These are phyloP conservation scores for Xylariomycetidae sp. DNA, from an alignment of 2,329 filamentous ascomycete genomes.

Conservation along the genomic window DNA sequence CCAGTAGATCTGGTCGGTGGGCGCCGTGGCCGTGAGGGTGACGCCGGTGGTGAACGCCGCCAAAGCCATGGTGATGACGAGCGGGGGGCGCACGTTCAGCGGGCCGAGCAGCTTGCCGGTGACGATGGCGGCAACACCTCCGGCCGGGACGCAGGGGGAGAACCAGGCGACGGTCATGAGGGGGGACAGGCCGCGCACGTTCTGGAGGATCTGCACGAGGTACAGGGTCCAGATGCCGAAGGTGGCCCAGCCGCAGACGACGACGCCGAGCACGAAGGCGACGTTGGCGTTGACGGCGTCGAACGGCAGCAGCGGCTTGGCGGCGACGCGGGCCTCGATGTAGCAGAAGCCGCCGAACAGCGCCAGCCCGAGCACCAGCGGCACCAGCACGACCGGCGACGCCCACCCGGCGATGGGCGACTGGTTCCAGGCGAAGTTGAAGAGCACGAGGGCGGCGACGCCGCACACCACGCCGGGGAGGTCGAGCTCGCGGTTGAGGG, in stretches of 20 bases:
- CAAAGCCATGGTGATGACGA: conserved; percentile 22
- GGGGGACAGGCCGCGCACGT: conserved; percentile 26
- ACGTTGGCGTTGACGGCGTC: conserved; percentile 39
- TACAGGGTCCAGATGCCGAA: conserved; percentile 40
- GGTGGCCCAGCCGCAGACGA: conserved; percentile 36
- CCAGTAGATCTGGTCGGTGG: conserved; percentile 47
- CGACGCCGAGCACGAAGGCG: conserved; percentile 42
- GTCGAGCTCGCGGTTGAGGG: conserved; percentile 16
- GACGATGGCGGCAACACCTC: conserved; percentile 24
- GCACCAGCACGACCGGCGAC: conserved; percentile 41
- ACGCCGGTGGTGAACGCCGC: conserved; percentile 19
- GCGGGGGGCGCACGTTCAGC: conserved; percentile 13
- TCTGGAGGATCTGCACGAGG: conserved; percentile 32
- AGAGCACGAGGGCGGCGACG: conserved; percentile 43
- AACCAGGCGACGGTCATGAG: conserved; percentile 28
- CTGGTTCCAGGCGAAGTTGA: conserved; percentile 57
- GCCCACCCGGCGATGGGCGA: conserved; percentile 47
- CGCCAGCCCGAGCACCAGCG: conserved; percentile 45
- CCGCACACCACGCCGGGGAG: conserved; percentile 29
- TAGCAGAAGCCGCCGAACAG: conserved; percentile 44
- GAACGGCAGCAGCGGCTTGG: conserved; percentile 45
- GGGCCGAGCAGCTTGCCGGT: conserved; percentile 20
- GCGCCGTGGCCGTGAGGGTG: conserved; percentile 26
- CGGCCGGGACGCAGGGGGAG: conserved; percentile 26
- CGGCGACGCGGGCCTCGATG: conserved; percentile 37